phyloP scores from a whole-genome alignment of 805 yeast genomes.

The Lipomyces chichibuensis region DNA sequence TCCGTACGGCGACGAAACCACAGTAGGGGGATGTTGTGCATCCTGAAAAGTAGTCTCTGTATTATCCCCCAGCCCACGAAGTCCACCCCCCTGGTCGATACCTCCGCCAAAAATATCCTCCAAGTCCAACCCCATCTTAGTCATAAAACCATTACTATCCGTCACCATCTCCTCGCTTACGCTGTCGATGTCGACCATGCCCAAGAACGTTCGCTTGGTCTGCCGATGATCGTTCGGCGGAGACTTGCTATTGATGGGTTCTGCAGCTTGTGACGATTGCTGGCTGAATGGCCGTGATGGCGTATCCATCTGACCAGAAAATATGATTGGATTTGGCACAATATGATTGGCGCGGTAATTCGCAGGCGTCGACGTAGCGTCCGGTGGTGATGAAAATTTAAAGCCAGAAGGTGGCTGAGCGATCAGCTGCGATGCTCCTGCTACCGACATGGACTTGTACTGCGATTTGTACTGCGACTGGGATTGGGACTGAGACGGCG shows the following conservation, averaged over 20 bases:
- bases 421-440: background rate
- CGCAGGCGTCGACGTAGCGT: constrained; percentile 13
- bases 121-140: constrained; percentile 1
- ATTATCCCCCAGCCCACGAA: no score
- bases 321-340: background rate
- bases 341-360: background rate
- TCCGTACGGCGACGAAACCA: background rate
- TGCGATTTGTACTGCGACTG: background rate
- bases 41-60: constrained; percentile 5
- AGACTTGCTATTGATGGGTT: background rate
- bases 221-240: background rate
- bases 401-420: constrained; percentile 8
- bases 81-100: background rate
- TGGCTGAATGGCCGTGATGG: background rate
- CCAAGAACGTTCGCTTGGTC: constrained; percentile 1
- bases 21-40: constrained; percentile 6
- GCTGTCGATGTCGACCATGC: background rate
- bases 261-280: background rate
- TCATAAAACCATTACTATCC: background rate
- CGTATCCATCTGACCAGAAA: background rate
- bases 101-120: background rate
- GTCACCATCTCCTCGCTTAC: background rate
- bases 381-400: constrained; percentile 8
- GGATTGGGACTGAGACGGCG: no score
- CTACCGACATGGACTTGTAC: background rate